A percentile compares a stretch with the other conserved stretches of the same genome.
These are phyloP conservation scores for Casuarina equisetifolia DNA, from an alignment of 306 rosid genomes.

Conservation along the genomic window DNA sequence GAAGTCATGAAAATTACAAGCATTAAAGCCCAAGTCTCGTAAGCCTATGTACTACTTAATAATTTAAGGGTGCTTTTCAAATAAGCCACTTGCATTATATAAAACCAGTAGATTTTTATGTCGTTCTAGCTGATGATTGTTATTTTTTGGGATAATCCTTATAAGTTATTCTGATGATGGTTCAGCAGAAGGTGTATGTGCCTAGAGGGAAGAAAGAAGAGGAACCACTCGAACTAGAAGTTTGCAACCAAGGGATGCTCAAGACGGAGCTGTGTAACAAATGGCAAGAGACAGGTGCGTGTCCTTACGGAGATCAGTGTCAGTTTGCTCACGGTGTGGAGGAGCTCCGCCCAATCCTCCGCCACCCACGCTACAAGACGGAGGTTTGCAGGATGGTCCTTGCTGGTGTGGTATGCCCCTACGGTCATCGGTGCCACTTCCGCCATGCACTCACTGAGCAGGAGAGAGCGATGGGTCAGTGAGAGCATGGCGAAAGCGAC, in stretches of 20 bases:
- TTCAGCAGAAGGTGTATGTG: conserved; percentile 50
- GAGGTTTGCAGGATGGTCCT: conserved; percentile 90
- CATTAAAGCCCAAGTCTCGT: too few species aligned
- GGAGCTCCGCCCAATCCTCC: conserved; percentile 85
- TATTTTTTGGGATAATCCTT: background rate
- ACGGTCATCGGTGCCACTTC: conserved; percentile 94
- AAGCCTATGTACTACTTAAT: too few species aligned
- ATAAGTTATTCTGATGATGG: background rate
- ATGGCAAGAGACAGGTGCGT: conserved; percentile 82
- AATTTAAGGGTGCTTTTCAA: too few species aligned
- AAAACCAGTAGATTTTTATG: too few species aligned
- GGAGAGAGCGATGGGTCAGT: conserved; percentile 42
- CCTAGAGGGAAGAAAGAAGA: conserved; percentile 43
- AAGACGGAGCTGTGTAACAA: conserved; percentile 96
- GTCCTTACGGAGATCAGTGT: conserved; percentile 79
- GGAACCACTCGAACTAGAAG: conserved; percentile 56
- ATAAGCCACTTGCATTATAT: too few species aligned
- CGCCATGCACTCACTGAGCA: conserved; percentile 80
- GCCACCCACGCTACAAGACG: conserved; percentile 98
- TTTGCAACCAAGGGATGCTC: conserved; percentile 84
- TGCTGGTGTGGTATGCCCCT: conserved; percentile 67
- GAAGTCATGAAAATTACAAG: too few species aligned
- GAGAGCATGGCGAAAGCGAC: too few species aligned
- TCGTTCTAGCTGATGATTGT: too few species aligned
- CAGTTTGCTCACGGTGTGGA: conserved; percentile 83